phyloP scores from a whole-genome alignment of 2,329 filamentous ascomycete genomes.

The Aspergillus brunneoviolaceus region DNA sequence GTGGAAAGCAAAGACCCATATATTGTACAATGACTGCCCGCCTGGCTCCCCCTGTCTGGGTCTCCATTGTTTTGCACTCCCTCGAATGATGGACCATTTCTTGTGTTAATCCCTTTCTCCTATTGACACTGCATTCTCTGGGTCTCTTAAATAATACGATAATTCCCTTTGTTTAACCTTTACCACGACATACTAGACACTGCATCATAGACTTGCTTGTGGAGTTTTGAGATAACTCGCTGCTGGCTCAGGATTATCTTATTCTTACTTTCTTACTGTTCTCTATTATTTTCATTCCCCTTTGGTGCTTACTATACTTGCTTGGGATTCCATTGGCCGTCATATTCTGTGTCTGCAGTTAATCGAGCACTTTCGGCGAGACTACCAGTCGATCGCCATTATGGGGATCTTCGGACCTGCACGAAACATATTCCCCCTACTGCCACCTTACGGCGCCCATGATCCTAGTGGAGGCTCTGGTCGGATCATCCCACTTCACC shows the following conservation, averaged over 20 bases:
- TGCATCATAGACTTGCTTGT: neutral
- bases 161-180: no score
- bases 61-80: neutral
- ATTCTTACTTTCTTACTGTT: neutral
- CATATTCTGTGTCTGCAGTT: neutral
- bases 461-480: conserved; percentile 54
- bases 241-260: neutral
- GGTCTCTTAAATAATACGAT: no score
- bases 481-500: conserved; percentile 58
- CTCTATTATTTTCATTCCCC: neutral
- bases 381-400: neutral
- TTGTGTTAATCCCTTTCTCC: no score
- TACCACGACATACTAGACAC: neutral
- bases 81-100: neutral
- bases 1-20: neutral
- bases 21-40: neutral
- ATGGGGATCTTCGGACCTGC: conserved; percentile 37
- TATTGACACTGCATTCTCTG: neutral
- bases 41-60: neutral
- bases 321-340: neutral
- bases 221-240: neutral
- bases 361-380: neutral
- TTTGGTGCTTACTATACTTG: neutral
- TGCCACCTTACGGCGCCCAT: conserved; percentile 43
- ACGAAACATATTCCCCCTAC: conserved; percentile 37